These are phyloP conservation scores for Amaranthus cruentus DNA, from an alignment of 148 eudicot species.

Conservation along the genomic window DNA sequence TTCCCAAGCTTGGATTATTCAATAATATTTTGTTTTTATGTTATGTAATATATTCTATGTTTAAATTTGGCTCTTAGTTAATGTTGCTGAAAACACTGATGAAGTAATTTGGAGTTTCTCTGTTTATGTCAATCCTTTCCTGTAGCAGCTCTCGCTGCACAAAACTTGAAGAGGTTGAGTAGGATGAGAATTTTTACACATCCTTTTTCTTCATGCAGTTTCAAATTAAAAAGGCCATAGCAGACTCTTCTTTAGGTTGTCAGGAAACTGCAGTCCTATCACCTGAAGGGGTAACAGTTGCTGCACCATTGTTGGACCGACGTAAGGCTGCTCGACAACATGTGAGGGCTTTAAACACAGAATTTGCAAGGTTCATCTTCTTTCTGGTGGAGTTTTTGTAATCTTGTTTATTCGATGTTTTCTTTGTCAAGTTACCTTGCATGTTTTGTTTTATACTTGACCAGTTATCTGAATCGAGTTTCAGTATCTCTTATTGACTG, in stretches of 20 bases:
- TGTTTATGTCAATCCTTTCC: background rate
- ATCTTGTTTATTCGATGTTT: background rate
- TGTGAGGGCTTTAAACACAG: conserved; percentile 90
- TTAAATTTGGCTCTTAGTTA: background rate
- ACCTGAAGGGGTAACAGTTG: conserved; percentile 36
- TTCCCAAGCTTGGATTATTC: background rate
- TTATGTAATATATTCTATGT: background rate
- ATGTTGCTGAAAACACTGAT: background rate
- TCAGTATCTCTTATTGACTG: background rate
- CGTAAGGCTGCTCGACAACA: conserved; percentile 72
- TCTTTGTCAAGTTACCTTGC: background rate
- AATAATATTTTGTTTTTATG: background rate
- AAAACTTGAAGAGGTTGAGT: background rate
- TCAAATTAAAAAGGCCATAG: conserved; percentile 50
- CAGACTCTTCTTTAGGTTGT: conserved; percentile 47
- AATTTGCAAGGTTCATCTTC: conserved; percentile 77
- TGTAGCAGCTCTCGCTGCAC: background rate
- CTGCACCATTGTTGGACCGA: conserved; percentile 51
- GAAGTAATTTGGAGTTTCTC: background rate
- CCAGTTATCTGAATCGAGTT: background rate
- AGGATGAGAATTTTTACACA: background rate
- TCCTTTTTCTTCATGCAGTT: conserved; percentile 38
- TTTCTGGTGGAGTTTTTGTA: background rate
- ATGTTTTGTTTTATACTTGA: background rate
- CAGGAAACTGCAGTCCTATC: conserved; percentile 32